These are phyloP conservation scores for Inonotus hispidus DNA, from an alignment of 1,284 basidiomycete species.

Conservation along the genomic window DNA sequence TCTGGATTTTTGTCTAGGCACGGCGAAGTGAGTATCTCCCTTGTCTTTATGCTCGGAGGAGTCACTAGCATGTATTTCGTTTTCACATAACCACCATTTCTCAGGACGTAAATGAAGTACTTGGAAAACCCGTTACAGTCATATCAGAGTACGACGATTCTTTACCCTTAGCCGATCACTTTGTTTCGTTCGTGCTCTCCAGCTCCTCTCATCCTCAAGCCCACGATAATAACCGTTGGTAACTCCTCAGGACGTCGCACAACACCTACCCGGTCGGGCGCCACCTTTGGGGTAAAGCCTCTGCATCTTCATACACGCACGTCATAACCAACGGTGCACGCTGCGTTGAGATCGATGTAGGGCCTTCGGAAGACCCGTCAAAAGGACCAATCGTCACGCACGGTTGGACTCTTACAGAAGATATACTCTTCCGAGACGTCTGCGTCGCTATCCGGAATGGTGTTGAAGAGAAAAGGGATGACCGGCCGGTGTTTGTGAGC, in stretches of 20 bases:
- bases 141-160: constrained; percentile 36
- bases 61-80: no score
- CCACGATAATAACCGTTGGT: not conserved
- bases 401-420: constrained; percentile 48
- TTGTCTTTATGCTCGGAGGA: no score
- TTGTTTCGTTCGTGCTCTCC: constrained; percentile 53
- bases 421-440: constrained; percentile 44
- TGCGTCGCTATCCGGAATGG: constrained; percentile 45
- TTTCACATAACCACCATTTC: no score
- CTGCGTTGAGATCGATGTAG: constrained; percentile 69
- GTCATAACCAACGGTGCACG: constrained; percentile 48
- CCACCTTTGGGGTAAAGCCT: constrained; percentile 53
- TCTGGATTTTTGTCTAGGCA: constrained; percentile 22
- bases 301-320: constrained; percentile 50
- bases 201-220: not conserved
- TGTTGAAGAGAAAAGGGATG: constrained; percentile 29
- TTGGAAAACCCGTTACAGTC: constrained; percentile 33
- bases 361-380: constrained; percentile 43
- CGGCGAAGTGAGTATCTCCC: constrained; percentile 18
- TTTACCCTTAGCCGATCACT: constrained; percentile 47
- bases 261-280: constrained; percentile 61
- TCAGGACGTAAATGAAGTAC: constrained; percentile 25
- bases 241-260: constrained; percentile 45
- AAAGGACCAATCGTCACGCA: constrained; percentile 56
- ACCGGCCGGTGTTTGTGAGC: constrained; percentile 56